A percentile compares a stretch with the other conserved stretches of the same genome.
These are phyloP conservation scores for Poterioochromonas sp. DNA, from an alignment of 352 stramenopile genomes.

Conservation along the genomic window DNA sequence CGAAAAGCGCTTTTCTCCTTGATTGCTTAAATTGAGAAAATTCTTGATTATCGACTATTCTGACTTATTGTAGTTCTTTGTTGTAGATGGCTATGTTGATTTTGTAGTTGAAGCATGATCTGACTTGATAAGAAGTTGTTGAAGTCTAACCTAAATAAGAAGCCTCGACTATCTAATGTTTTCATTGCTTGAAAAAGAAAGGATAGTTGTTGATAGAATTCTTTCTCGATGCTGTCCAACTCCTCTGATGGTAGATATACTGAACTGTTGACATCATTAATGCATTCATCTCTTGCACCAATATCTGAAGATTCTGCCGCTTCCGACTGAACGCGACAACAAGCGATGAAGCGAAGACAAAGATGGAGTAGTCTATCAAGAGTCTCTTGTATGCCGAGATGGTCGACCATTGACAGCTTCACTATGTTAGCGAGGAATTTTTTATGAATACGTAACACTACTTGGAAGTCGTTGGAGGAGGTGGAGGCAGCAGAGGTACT, in stretches of 20 bases:
- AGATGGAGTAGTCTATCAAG: conserved; percentile 11
- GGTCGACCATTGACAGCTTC: background rate
- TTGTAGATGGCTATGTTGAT: no score
- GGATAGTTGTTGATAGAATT: conserved; percentile 15
- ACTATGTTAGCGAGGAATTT: conserved; percentile 16
- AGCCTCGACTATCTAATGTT: conserved; percentile 14
- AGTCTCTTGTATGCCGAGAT: background rate
- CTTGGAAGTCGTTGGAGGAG: background rate
- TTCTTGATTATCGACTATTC: no score
- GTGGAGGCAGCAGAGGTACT: no score
- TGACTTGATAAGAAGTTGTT: conserved; percentile 22
- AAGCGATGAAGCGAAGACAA: background rate
- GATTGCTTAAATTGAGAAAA: no score
- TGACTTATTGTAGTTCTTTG: no score
- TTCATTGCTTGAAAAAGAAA: conserved; percentile 22
- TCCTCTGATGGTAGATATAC: background rate
- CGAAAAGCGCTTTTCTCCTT: no score
- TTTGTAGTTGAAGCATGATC: no score
- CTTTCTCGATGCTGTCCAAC: background rate
- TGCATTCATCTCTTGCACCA: background rate
- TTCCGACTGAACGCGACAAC: background rate
- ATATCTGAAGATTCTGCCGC: background rate
- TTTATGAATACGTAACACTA: background rate
- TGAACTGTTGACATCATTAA: background rate
- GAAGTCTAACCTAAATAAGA: conserved; percentile 27